Percentiles rank a stretch among this genome's conserved stretches.
These are phyloP conservation scores for Epichloe amarillans DNA, from an alignment of 2,329 filamentous ascomycete species.

Conservation along the genomic window DNA sequence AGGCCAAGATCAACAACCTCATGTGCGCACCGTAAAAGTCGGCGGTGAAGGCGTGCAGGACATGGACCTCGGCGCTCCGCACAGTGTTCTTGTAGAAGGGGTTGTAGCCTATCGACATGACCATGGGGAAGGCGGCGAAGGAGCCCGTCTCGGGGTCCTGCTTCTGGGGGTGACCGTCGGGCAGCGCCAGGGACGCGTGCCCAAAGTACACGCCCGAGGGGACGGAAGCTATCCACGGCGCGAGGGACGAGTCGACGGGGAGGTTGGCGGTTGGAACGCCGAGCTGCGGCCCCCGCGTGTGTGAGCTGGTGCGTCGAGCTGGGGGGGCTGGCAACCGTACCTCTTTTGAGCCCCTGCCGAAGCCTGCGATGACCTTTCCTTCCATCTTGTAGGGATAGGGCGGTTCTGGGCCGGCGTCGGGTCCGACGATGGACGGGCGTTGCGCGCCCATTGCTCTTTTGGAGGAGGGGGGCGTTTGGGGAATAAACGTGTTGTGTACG, in stretches of 20 bases:
- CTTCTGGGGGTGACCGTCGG: conserved; percentile 31
- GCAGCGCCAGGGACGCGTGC: conserved; percentile 62
- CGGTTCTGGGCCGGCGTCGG: conserved; percentile 55
- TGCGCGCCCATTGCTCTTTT: background rate
- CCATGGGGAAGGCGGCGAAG: conserved; percentile 59
- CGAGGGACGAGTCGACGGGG: conserved; percentile 49
- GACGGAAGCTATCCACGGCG: conserved; percentile 48
- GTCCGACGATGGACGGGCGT: conserved; percentile 60
- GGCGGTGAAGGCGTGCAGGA: conserved; percentile 60
- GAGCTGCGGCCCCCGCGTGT: conserved; percentile 38
- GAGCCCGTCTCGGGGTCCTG: background rate
- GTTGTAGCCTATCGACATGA: conserved; percentile 93
- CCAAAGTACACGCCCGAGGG: conserved; percentile 87
- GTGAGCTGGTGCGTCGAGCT: background rate
- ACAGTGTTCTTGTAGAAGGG: conserved; percentile 91
- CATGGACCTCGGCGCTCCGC: conserved; percentile 78
- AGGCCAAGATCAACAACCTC: conserved; percentile 70
- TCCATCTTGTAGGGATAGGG: conserved; percentile 78
- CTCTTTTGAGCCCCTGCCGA: conserved; percentile 87
- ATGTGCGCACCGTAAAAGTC: conserved; percentile 82
- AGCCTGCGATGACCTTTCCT: conserved; percentile 81
- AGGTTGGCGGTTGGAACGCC: conserved; percentile 96
- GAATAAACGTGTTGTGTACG: too few relatives aligned
- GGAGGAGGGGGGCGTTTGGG: too few relatives aligned
- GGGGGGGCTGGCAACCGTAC: conserved; percentile 16